A percentile compares a stretch with the other conserved stretches of the same genome.
Conservation (phyloP, 1,139 yeast species). For the Insectozyma bohioensis region DNA sequence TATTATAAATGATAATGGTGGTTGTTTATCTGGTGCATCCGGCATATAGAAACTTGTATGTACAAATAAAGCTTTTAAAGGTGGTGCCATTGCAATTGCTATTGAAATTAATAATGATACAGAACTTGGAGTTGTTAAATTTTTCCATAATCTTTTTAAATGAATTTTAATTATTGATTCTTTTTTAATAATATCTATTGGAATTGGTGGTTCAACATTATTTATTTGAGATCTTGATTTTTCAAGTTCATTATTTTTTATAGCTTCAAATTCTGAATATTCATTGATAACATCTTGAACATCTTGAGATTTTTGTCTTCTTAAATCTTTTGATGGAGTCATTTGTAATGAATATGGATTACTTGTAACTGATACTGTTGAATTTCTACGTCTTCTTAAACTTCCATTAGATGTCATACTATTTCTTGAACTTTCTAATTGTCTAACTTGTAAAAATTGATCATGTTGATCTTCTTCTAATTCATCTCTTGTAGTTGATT, state of each 20-base stretch:
- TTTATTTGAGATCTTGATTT: slow-evolving; percentile 9
- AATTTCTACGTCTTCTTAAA: slow-evolving; percentile 13
- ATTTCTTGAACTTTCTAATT: slow-evolving; percentile 1
- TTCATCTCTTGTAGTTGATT: slow-evolving; percentile 9
- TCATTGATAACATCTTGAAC: slow-evolving; percentile 59
- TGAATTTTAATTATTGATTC: slow-evolving; percentile 11
- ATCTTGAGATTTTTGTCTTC: slow-evolving; percentile 50
- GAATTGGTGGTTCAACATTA: slow-evolving; percentile 6
- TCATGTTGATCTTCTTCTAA: slow-evolving; percentile 19
- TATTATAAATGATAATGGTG: slow-evolving; percentile 81
- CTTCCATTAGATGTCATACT: slow-evolving; percentile 8
- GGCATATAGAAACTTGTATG: slow-evolving; percentile 31
- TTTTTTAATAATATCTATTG: slow-evolving; percentile 1
- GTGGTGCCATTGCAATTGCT: slow-evolving; percentile 78
- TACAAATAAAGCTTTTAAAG: slow-evolving; percentile 79
- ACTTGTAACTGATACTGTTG: slow-evolving; percentile 12
- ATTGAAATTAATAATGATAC: slow-evolving; percentile 61
- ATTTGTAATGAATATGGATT: slow-evolving; percentile 16
- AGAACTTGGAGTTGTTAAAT: slow-evolving; percentile 71
- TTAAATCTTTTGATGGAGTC: slow-evolving; percentile 28
- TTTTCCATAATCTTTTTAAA: slow-evolving; percentile 33
- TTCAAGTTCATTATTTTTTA: slow-evolving; percentile 20
- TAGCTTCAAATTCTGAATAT: slow-evolving; percentile 51
- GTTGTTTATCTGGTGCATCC: slow-evolving; percentile 79
- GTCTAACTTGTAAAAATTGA: slow-evolving; percentile 16